These are phyloP conservation scores for Aspergillus sp. DNA, from an alignment of 2,329 filamentous ascomycete species.

Conservation along the genomic window DNA sequence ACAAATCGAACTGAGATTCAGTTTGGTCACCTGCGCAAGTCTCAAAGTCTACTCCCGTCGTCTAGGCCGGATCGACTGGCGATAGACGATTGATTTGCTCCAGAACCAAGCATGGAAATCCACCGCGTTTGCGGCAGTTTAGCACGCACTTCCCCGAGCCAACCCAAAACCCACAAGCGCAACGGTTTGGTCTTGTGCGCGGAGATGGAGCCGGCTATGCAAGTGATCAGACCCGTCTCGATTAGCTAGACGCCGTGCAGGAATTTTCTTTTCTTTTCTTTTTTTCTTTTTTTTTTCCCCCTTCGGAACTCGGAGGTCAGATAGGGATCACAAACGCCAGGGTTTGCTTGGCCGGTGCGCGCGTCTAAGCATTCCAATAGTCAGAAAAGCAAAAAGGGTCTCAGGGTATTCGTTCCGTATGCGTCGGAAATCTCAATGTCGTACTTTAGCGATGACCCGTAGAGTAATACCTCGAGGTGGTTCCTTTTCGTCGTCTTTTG, in stretches of 20 bases:
- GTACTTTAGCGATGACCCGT: too few species aligned
- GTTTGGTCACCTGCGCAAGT: constrained; percentile 19
- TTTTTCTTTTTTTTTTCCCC: neutral
- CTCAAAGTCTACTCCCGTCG: constrained; percentile 14
- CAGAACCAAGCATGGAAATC: constrained; percentile 17
- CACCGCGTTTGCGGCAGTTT: constrained; percentile 20
- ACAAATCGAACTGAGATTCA: constrained; percentile 5
- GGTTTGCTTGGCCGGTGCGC: constrained; percentile 9
- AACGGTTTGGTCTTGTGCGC: constrained; percentile 19
- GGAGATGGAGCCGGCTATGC: constrained; percentile 28
- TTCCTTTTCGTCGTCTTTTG: neutral
- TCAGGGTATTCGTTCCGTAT: constrained; percentile 7
- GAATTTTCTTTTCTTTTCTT: constrained; percentile 9
- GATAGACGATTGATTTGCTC: constrained; percentile 11
- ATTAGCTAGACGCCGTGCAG: constrained; percentile 13
- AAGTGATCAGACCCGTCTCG: constrained; percentile 24
- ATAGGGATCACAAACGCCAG: constrained; percentile 10
- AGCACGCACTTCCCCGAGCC: constrained; percentile 15
- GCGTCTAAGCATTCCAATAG: constrained; percentile 25
- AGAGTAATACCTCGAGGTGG: too few species aligned
- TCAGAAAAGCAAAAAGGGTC: neutral
- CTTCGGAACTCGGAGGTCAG: neutral
- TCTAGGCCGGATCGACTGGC: constrained; percentile 10
- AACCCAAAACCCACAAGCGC: constrained; percentile 15
- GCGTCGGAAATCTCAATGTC: neutral